Conservation (phyloP, 2,329 filamentous ascomycete species). For the Colletotrichum camelliae region DNA sequence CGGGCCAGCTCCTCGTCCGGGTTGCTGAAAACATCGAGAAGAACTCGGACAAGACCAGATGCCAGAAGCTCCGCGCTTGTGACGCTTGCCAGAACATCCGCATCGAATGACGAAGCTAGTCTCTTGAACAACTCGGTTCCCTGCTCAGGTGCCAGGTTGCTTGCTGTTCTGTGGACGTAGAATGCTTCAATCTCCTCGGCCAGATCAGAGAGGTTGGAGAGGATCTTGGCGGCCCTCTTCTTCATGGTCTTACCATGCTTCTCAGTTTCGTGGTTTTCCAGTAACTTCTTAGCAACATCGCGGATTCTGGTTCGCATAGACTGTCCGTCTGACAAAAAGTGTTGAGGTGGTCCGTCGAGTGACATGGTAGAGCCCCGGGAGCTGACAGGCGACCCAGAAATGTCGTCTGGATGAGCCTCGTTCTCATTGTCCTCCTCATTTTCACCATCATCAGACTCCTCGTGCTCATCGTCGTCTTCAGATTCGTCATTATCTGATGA, state of each 20-base stretch:
- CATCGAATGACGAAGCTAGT: constrained; percentile 85
- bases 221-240: constrained; percentile 77
- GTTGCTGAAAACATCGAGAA: constrained; percentile 83
- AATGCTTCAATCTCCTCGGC: constrained; percentile 74
- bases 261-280: constrained; percentile 82
- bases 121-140: constrained; percentile 74
- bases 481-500: constrained; percentile 53
- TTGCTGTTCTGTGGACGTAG: constrained; percentile 64
- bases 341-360: constrained; percentile 58
- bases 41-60: constrained; percentile 84
- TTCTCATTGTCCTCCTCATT: constrained; percentile 55
- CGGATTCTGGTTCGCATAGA: constrained; percentile 77
- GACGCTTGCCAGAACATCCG: constrained; percentile 87
- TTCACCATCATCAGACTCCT: constrained; percentile 58
- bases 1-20: constrained; percentile 65
- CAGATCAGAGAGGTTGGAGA: constrained; percentile 74
- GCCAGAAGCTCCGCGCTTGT: constrained; percentile 94
- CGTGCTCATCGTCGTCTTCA: constrained; percentile 50
- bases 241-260: constrained; percentile 75
- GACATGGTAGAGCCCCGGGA: constrained; percentile 73
- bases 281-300: constrained; percentile 79
- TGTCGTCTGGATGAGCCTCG: constrained; percentile 52
- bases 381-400: constrained; percentile 70
- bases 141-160: constrained; percentile 48
- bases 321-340: constrained; percentile 51